Base-by-base conservation (phyloP, 371 early-diverging fungal genomes). In the Mortierella sp. region DNA sequence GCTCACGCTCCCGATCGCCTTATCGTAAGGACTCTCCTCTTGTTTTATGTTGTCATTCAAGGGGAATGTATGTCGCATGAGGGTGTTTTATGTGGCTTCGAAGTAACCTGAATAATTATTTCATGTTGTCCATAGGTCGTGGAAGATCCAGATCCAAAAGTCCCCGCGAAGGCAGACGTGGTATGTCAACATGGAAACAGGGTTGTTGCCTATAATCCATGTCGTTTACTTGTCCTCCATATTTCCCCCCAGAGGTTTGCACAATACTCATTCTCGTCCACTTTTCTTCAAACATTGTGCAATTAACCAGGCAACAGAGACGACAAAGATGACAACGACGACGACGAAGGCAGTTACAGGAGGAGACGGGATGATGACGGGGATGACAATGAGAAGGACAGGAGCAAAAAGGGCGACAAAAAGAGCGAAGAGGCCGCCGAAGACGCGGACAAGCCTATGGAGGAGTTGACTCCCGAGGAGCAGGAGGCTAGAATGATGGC, bases 401-500 rank as follows among this genome's bases (percentile, higher is more conserved):
- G 59, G 31, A 46, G 59, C 46, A n/a, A 43, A 24, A 57, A 74
- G 37, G 64, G 59, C 48, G 67, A 24, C n/a, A n/a, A 61, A 26
- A 61, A 71, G 14, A 61, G 55, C 31, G 37, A 61, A 24, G 69
- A 73, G 14, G 26, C 24, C 5, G 61, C 28, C 9, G 50, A n/a
- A 3, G 75, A 69, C 9, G 13, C 31, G 31, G 70, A 71, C 51
- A 81, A 64, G 43, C 76, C 81, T 5, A 14, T 78, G 26, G 74
- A 76, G 77, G 81, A 86, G 50, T 28, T 85, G 26, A 73, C 85
- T n/a, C 85, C 76, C 48, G 87, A 87, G 75, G 87, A 92, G 75
- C 92, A 92, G 73, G 95, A 96, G 77, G 89, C 89, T 14, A 86
- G 88, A 72, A 93, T 96, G 94, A 91, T 85, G 89, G 88, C 89